phyloP scores from a whole-genome alignment of 257 asterid genomes.

The Rehmannia glutinosa region DNA sequence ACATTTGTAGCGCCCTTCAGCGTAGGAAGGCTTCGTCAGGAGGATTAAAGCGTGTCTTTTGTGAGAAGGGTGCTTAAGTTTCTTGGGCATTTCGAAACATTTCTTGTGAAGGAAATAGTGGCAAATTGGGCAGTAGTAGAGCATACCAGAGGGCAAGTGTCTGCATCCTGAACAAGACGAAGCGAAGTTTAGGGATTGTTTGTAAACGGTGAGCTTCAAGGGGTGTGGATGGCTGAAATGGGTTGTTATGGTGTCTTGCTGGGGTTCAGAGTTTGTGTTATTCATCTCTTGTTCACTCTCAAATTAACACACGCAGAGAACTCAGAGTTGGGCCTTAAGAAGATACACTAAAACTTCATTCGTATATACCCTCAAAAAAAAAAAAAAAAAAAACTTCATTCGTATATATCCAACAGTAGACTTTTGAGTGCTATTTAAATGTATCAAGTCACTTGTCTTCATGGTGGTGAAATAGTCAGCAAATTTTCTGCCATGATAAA shows the following conservation, averaged over 20 bases:
- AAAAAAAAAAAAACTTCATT: too few relatives aligned
- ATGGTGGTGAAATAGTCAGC: neutral
- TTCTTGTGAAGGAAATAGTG: slow-evolving; percentile 39
- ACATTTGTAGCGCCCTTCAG: slow-evolving; percentile 33
- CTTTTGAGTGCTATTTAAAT: neutral
- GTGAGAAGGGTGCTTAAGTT: slow-evolving; percentile 48
- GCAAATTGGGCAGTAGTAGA: slow-evolving; percentile 50
- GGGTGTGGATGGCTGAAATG: slow-evolving; percentile 50
- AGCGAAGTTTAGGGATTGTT: neutral
- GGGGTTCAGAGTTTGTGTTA: slow-evolving; percentile 10
- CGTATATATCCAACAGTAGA: neutral
- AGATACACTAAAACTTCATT: too few relatives aligned
- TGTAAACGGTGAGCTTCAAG: slow-evolving; percentile 13
- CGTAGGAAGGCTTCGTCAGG: slow-evolving; percentile 35
- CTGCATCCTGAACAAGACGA: slow-evolving; percentile 56
- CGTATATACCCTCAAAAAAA: too few relatives aligned
- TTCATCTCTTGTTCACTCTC: slow-evolving; percentile 19
- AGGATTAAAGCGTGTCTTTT: slow-evolving; percentile 34
- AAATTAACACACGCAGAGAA: neutral
- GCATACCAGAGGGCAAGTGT: slow-evolving; percentile 20
- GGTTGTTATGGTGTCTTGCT: slow-evolving; percentile 1
- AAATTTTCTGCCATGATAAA: neutral
- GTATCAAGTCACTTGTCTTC: neutral
- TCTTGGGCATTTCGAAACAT: slow-evolving; percentile 51
- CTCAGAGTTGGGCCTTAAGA: too few relatives aligned